These are phyloP conservation scores for Phytophthora kernoviae DNA, from an alignment of 352 stramenopile species.

Conservation along the genomic window DNA sequence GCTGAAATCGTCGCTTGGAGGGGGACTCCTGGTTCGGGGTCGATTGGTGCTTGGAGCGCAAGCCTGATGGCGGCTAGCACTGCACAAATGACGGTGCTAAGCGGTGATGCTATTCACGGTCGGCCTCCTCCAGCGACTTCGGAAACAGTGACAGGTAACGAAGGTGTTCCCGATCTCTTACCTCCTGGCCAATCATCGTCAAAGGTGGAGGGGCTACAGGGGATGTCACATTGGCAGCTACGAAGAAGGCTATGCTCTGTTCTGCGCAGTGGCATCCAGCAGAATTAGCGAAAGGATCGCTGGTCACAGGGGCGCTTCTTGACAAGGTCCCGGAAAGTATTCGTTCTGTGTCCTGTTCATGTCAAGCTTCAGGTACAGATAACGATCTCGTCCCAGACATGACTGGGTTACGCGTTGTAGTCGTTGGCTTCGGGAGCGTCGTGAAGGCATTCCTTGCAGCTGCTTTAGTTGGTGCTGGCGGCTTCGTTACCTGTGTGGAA, in stretches of 20 bases:
- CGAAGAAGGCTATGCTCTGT: constrained; percentile 10
- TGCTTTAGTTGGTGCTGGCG: constrained; percentile 40
- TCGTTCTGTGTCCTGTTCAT: constrained; percentile 31
- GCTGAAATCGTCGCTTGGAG: constrained; percentile 2
- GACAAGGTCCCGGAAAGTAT: constrained; percentile 26
- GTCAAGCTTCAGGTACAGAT: constrained; percentile 22
- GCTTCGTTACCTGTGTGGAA: constrained; percentile 54
- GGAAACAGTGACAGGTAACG: neutral
- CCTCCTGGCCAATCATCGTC: constrained; percentile 1
- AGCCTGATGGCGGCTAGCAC: constrained; percentile 7
- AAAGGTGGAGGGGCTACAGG: neutral
- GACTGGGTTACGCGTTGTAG: constrained; percentile 41
- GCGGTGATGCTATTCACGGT: neutral
- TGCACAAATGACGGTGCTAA: constrained; percentile 4
- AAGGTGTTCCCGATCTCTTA: constrained; percentile 7
- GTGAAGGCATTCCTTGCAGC: constrained; percentile 50
- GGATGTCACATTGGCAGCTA: neutral
- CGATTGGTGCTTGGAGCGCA: constrained; percentile 11
- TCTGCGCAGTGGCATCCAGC: constrained; percentile 24
- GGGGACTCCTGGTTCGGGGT: neutral
- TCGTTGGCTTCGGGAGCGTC: constrained; percentile 50
- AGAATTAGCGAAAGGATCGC: neutral
- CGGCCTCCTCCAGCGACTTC: neutral
- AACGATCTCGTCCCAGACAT: constrained; percentile 28
- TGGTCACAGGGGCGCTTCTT: constrained; percentile 3